Evolutionary conservation across 1,139 yeast genomes (phyloP).

Genomic region (Fermentozyma sake): DNA sequence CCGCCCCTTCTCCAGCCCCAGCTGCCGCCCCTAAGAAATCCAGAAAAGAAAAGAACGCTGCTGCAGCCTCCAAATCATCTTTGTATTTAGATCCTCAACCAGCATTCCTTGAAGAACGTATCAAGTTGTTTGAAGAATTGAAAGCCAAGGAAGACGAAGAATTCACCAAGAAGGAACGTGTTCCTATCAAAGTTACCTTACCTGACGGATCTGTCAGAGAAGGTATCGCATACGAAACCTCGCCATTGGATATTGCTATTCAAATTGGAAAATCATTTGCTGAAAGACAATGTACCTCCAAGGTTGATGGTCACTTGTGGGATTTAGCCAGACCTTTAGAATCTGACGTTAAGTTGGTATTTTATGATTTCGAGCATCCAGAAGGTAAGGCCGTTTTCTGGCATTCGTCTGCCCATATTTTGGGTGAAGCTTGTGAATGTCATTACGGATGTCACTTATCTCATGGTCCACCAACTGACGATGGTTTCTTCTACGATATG

Average conservation of each 20-base stretch:
- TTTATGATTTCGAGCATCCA: conserved; percentile 61
- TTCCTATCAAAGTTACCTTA: conserved; percentile 70
- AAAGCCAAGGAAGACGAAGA: conserved; percentile 75
- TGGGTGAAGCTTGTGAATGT: conserved; percentile 98
- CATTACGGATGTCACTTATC: conserved; percentile 88
- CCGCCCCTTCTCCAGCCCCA: conserved; percentile 12
- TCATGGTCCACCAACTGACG: conserved; percentile 95
- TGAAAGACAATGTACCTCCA: conserved; percentile 87
- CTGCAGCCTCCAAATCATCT: conserved; percentile 28
- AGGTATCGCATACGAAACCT: conserved; percentile 84
- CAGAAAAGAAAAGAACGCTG: conserved; percentile 25
- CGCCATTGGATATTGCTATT: conserved; percentile 82
- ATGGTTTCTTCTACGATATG: conserved; percentile 98
- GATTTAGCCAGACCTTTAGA: conserved; percentile 95
- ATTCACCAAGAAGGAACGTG: conserved; percentile 54
- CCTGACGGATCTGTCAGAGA: conserved; percentile 80
- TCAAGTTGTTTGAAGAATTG: conserved; percentile 73
- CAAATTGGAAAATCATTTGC: conserved; percentile 76
- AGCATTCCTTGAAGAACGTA: conserved; percentile 72
- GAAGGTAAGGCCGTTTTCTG: conserved; percentile 96
- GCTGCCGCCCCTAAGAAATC: conserved; percentile 19
- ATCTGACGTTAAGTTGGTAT: conserved; percentile 63
- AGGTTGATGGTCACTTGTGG: conserved; percentile 89
- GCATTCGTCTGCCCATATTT: conserved; percentile 98
- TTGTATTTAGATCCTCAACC: conserved; percentile 73